phyloP scores from a whole-genome alignment of 2,329 filamentous ascomycete genomes.

The Diaporthe sp. region DNA sequence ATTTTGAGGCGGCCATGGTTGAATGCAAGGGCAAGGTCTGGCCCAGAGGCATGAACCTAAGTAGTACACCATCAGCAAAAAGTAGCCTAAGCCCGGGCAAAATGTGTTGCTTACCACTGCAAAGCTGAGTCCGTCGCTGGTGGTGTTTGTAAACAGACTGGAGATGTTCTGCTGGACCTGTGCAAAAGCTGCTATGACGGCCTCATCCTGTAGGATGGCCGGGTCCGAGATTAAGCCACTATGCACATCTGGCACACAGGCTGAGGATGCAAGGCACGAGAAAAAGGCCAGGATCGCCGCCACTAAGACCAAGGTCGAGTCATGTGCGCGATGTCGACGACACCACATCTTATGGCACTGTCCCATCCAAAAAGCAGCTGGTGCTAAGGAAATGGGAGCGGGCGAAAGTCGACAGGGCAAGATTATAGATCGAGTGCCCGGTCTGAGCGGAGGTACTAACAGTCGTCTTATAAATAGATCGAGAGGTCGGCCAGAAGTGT shows the following conservation, averaged over 20 bases:
- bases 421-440: not conserved
- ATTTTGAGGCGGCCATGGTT: slow-evolving; percentile 3
- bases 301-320: not conserved
- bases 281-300: not conserved
- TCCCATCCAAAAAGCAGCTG: not conserved
- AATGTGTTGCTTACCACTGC: not conserved
- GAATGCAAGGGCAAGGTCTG: not conserved
- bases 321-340: not conserved
- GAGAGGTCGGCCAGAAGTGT: not conserved
- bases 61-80: not conserved
- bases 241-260: slow-evolving; percentile 3
- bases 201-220: not conserved
- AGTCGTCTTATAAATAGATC: not conserved
- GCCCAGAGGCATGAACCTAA: not conserved
- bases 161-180: slow-evolving; percentile 9
- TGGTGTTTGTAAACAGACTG: slow-evolving; percentile 1
- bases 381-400: no score
- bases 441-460: not conserved
- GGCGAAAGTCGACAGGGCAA: not conserved
- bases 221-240: not conserved
- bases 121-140: slow-evolving; percentile 18
- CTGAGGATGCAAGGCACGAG: not conserved
- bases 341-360: not conserved
- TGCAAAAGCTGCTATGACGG: not conserved
- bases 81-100: no score